Percentiles rank a stretch among this genome's conserved stretches.
Conservation (phyloP, 129 eudicot genomes). For the Pseudognaphalium luteoalbum region DNA sequence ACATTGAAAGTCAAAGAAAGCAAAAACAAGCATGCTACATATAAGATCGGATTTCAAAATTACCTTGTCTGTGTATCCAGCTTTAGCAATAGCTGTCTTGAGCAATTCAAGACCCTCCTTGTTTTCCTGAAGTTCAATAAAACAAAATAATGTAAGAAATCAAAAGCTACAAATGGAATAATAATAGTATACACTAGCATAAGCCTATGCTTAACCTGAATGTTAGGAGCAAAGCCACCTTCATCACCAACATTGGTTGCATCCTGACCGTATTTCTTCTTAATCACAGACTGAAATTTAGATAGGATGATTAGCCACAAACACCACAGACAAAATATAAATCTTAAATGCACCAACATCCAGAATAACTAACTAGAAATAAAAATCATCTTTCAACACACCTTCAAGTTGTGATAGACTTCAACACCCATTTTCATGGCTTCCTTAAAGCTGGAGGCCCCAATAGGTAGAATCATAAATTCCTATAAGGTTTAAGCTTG, state of each 20-base stretch:
- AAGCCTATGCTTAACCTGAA: constrained; percentile 54
- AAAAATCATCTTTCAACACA: constrained; percentile 17
- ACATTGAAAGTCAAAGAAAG: neutral
- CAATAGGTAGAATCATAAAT: constrained; percentile 94
- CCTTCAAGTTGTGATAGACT: constrained; percentile 97
- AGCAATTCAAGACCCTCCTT: constrained; percentile 59
- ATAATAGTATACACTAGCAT: neutral
- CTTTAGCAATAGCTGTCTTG: constrained; percentile 52
- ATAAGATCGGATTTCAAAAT: constrained; percentile 10
- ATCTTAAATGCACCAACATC: neutral
- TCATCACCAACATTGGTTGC: constrained; percentile 99
- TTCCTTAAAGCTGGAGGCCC: constrained; percentile 89
- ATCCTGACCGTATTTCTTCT: constrained; percentile 98
- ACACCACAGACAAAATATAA: neutral
- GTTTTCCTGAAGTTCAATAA: constrained; percentile 45
- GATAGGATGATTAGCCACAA: constrained; percentile 15
- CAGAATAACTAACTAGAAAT: neutral
- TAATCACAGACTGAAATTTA: constrained; percentile 77
- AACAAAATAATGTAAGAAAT: neutral
- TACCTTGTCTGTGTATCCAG: constrained; percentile 59
- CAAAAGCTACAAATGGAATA: neutral
- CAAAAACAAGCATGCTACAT: neutral
- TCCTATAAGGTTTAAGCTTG: constrained; percentile 46
- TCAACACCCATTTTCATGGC: constrained; percentile 99
- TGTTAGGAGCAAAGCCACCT: constrained; percentile 99